A percentile compares a stretch with the other conserved stretches of the same genome.
phyloP scores from a whole-genome alignment of 1,284 basidiomycete genomes.

The Leccinum fallax region DNA sequence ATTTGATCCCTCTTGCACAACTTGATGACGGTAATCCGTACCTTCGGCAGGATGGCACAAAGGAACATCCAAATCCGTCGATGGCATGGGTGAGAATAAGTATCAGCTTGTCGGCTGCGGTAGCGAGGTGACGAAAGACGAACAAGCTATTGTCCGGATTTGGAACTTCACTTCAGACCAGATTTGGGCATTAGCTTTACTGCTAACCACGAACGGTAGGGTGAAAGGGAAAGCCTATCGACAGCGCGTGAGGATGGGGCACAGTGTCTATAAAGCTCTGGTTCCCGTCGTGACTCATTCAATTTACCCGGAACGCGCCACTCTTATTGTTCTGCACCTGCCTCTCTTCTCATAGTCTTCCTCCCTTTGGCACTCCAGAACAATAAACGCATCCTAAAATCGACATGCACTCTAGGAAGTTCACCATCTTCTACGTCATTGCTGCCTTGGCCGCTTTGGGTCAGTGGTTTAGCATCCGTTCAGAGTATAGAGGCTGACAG shows the following conservation, averaged over 20 bases:
- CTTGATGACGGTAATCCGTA: not conserved
- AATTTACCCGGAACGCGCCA: constrained; percentile 14
- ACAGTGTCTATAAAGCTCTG: constrained; percentile 29
- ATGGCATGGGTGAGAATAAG: constrained; percentile 4
- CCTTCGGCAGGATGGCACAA: constrained; percentile 18
- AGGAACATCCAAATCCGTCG: constrained; percentile 19
- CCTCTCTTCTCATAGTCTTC: constrained; percentile 4
- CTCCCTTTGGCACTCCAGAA: constrained; percentile 15
- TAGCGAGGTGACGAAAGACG: constrained; percentile 1
- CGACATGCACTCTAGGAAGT: constrained; percentile 31
- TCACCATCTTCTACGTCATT: constrained; percentile 35
- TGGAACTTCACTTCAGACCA: constrained; percentile 15
- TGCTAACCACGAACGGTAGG: constrained; percentile 29
- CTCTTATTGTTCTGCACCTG: constrained; percentile 36
- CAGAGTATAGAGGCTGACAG: not conserved
- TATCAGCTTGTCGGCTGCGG: not conserved
- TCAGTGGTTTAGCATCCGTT: constrained; percentile 12
- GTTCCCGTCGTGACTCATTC: constrained; percentile 18
- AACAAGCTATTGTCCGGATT: constrained; percentile 35
- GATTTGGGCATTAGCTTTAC: constrained; percentile 24
- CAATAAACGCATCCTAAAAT: constrained; percentile 33
- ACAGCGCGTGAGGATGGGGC: not conserved
- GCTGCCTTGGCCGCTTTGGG: constrained; percentile 28
- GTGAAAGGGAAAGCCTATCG: constrained; percentile 20
- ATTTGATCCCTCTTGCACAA: not conserved